A percentile compares a stretch with the other conserved stretches of the same genome.
These are phyloP conservation scores for Pseudevernia furfuracea DNA, from an alignment of 495 filamentous ascomycete genomes.

Conservation along the genomic window DNA sequence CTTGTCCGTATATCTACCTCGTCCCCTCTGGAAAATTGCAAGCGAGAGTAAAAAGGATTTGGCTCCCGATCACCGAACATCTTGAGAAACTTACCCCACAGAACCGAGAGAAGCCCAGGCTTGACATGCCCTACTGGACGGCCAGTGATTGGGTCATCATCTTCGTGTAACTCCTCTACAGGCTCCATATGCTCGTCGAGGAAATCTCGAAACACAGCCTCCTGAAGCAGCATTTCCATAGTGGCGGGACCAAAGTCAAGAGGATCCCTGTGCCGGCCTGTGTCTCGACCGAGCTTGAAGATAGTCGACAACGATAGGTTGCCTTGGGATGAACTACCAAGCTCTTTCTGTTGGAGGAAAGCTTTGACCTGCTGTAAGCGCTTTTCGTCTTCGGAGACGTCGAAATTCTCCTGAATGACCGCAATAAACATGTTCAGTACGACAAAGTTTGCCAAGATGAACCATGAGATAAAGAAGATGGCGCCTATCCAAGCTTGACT, in stretches of 20 bases:
- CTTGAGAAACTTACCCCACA: conserved; percentile 49
- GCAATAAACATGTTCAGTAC: conserved; percentile 99
- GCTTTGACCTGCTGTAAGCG: conserved; percentile 90
- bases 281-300: conserved; percentile 65
- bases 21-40: conserved; percentile 62
- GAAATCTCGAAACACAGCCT: conserved; percentile 89
- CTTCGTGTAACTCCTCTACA: conserved; percentile 27
- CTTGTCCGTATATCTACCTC: conserved; percentile 80
- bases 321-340: conserved; percentile 55
- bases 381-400: conserved; percentile 98
- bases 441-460: conserved; percentile 91
- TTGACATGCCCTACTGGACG: conserved; percentile 35
- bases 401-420: conserved; percentile 99
- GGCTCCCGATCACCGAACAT: conserved; percentile 60
- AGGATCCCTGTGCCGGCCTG: conserved; percentile 63
- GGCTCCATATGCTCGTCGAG: conserved; percentile 60
- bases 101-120: conserved; percentile 46
- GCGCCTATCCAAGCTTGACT: conserved; percentile 90
- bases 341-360: conserved; percentile 85
- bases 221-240: conserved; percentile 91
- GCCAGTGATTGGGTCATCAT: conserved; percentile 26
- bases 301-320: conserved; percentile 85
- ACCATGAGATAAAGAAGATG: conserved; percentile 89
- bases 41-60: conserved; percentile 89
- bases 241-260: conserved; percentile 81